These are phyloP conservation scores for Brassica incana DNA, from an alignment of 345 rosid species.

Conservation along the genomic window DNA sequence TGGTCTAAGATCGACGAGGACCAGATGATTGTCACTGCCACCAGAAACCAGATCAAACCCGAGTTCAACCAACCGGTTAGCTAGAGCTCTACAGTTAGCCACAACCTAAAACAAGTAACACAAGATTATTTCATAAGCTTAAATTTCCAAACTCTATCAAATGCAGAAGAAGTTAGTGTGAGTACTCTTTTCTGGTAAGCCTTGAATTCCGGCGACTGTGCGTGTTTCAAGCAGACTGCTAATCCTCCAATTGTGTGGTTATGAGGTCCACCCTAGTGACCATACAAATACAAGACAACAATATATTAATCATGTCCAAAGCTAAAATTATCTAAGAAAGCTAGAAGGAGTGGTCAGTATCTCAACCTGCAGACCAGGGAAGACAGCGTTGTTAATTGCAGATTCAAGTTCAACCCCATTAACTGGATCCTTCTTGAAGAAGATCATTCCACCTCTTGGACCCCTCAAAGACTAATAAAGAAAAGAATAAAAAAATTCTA, in stretches of 20 bases:
- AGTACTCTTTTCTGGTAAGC: conserved; percentile 76
- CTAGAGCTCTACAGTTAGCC: conserved; percentile 76
- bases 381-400: conserved; percentile 91
- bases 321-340: neutral
- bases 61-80: conserved; percentile 63
- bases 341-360: neutral
- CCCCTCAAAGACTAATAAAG: conserved; percentile 81
- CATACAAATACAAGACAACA: neutral
- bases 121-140: neutral
- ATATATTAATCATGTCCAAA: neutral
- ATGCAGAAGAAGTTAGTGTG: neutral
- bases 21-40: conserved; percentile 90
- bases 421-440: conserved; percentile 75
- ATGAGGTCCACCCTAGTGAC: conserved; percentile 89
- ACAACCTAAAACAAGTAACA: conserved; percentile 54
- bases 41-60: conserved; percentile 89
- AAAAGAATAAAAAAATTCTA: neutral
- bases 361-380: conserved; percentile 87
- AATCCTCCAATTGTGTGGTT: conserved; percentile 93
- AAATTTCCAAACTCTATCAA: neutral
- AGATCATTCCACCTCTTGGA: conserved; percentile 99
- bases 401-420: conserved; percentile 82
- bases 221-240: conserved; percentile 92
- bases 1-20: conserved; percentile 87
- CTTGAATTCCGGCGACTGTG: conserved; percentile 67